phyloP scores from a whole-genome alignment of 2,329 filamentous ascomycete species.

The Lecanicillium sp. region DNA sequence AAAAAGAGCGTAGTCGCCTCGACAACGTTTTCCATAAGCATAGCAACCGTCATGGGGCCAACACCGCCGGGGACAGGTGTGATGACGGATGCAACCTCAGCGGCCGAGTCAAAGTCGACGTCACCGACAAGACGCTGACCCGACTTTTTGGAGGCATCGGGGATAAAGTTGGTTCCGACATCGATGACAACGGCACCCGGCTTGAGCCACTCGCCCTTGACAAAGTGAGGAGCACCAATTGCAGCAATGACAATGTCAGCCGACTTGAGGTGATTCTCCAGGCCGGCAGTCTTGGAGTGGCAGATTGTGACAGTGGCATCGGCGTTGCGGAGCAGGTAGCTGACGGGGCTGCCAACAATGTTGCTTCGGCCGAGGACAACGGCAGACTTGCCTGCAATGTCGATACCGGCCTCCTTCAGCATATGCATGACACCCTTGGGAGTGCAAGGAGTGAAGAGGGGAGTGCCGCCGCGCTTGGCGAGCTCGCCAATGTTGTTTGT shows the following conservation, averaged over 20 bases:
- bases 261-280: slow-evolving; percentile 66
- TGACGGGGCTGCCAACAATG: slow-evolving; percentile 95
- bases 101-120: slow-evolving; percentile 82
- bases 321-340: slow-evolving; percentile 88
- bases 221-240: slow-evolving; percentile 78
- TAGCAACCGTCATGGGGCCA: slow-evolving; percentile 97
- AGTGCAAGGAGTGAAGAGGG: slow-evolving; percentile 88
- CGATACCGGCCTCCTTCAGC: slow-evolving; percentile 72
- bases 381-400: slow-evolving; percentile 82
- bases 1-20: slow-evolving; percentile 76
- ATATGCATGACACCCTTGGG: slow-evolving; percentile 96
- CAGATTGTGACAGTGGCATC: slow-evolving; percentile 96
- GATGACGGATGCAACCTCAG: slow-evolving; percentile 81
- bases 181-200: slow-evolving; percentile 93
- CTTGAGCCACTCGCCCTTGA: slow-evolving; percentile 95
- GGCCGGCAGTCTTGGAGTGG: slow-evolving; percentile 75
- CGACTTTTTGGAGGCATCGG: slow-evolving; percentile 83
- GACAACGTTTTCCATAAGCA: slow-evolving; percentile 94
- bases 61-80: slow-evolving; percentile 96
- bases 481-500: slow-evolving; percentile 92
- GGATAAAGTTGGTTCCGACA: slow-evolving; percentile 93
- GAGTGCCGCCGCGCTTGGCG: slow-evolving; percentile 85
- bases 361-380: slow-evolving; percentile 93
- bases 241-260: slow-evolving; percentile 90
- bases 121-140: slow-evolving; percentile 89